Percentiles rank a stretch among this genome's conserved stretches.
These are phyloP conservation scores for Penicillium pancosmium DNA, from an alignment of 495 filamentous ascomycete species.

Conservation along the genomic window DNA sequence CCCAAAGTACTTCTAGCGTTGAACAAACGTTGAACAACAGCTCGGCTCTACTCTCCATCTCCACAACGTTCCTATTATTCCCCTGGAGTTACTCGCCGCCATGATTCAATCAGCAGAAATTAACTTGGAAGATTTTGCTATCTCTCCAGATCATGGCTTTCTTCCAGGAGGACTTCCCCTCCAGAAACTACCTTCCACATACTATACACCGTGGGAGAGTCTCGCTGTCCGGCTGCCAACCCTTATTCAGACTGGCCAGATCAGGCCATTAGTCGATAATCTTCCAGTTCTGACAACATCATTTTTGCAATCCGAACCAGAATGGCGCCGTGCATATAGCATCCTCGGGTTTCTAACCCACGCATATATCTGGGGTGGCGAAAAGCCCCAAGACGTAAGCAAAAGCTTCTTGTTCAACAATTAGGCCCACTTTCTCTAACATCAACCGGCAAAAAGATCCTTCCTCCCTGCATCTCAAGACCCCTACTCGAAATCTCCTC, in stretches of 20 bases:
- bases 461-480: constrained; percentile 79
- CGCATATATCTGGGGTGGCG: constrained; percentile 93
- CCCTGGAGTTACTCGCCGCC: constrained; percentile 7
- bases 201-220: constrained; percentile 89
- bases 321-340: constrained; percentile 91
- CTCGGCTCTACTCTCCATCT: constrained; percentile 1
- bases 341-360: constrained; percentile 86
- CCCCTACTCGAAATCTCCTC: constrained; percentile 78
- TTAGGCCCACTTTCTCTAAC: neutral
- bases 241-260: constrained; percentile 71
- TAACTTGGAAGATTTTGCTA: constrained; percentile 73
- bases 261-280: constrained; percentile 71
- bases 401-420: neutral
- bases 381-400: constrained; percentile 72
- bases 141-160: constrained; percentile 84
- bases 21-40: constrained; percentile 3
- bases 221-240: constrained; percentile 75
- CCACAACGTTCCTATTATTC: neutral
- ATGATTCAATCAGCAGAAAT: constrained; percentile 80
- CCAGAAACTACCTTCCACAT: constrained; percentile 70
- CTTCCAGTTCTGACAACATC: constrained; percentile 79
- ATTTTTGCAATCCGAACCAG: constrained; percentile 71
- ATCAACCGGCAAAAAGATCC: constrained; percentile 50
- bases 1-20: constrained; percentile 2
- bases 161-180: constrained; percentile 79